These are phyloP conservation scores for Geosmithia putterillii DNA, from an alignment of 2,329 filamentous ascomycete species.

Conservation along the genomic window DNA sequence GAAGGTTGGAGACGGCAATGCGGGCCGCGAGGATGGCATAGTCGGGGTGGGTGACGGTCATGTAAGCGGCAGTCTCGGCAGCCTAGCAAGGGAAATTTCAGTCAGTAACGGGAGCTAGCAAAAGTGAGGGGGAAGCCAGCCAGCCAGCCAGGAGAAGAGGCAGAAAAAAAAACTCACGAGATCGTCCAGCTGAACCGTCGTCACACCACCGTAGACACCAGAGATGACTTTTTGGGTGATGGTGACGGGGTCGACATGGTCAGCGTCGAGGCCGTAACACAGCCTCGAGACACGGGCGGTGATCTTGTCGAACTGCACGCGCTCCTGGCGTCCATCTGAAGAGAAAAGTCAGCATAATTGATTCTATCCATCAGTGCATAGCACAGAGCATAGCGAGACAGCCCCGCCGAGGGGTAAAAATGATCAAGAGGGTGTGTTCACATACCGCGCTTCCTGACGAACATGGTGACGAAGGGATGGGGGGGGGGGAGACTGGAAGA, in stretches of 20 bases:
- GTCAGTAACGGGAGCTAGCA: not conserved
- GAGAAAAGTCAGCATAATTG: not conserved
- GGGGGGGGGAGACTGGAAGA: constrained; percentile 9
- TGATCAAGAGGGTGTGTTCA: constrained; percentile 6
- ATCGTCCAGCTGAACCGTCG: constrained; percentile 91
- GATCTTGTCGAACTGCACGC: constrained; percentile 99
- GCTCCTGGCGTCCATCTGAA: constrained; percentile 96
- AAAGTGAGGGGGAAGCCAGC: constrained; percentile 9
- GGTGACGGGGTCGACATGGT: constrained; percentile 90
- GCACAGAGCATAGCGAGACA: not conserved
- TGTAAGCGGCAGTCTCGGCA: constrained; percentile 97
- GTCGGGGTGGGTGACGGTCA: constrained; percentile 98
- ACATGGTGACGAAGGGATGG: constrained; percentile 33
- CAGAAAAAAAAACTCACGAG: constrained; percentile 52
- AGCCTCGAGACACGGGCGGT: constrained; percentile 94
- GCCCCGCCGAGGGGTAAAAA: not conserved
- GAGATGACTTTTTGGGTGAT: constrained; percentile 99
- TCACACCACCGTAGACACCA: constrained; percentile 97
- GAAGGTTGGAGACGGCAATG: constrained; percentile 97
- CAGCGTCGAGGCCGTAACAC: constrained; percentile 92
- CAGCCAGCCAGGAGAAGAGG: constrained; percentile 1
- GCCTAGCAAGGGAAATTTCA: constrained; percentile 45
- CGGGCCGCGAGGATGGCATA: constrained; percentile 97
- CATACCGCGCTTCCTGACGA: constrained; percentile 52
- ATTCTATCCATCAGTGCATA: not conserved